These are phyloP conservation scores for Entomortierella lignicola DNA, from an alignment of 192 early-diverging fungal genomes.

Conservation along the genomic window DNA sequence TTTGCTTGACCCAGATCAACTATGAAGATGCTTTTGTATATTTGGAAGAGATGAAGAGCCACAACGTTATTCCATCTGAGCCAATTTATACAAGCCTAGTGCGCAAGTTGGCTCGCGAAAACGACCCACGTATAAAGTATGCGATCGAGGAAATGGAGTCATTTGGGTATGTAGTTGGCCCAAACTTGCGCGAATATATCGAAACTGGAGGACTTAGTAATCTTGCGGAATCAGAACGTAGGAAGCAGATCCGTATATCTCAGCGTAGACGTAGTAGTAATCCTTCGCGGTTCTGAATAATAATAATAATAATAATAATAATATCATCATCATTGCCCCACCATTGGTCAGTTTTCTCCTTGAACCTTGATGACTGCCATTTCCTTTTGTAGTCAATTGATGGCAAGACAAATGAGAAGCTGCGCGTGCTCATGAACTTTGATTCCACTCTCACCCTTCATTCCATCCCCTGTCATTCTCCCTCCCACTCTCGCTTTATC, in stretches of 20 bases:
- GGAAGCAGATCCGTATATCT: conserved; percentile 36
- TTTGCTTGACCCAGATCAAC: conserved; percentile 63
- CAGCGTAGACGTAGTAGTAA: conserved; percentile 40
- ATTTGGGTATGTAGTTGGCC: conserved; percentile 63
- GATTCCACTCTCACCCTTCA: no score
- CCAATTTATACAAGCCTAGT: conserved; percentile 63
- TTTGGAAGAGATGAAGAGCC: conserved; percentile 76
- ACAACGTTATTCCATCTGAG: conserved; percentile 67
- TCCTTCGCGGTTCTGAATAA: no score
- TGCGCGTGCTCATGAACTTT: no score
- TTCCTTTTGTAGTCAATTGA: no score
- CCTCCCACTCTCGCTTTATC: no score
- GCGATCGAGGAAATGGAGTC: conserved; percentile 74
- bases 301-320: no score
- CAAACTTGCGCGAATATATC: conserved; percentile 42
- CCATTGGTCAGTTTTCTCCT: no score
- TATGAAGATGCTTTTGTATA: conserved; percentile 84
- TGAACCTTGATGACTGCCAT: no score
- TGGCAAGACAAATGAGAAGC: no score
- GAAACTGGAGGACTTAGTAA: conserved; percentile 46
- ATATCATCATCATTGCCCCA: no score
- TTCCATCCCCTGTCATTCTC: no score
- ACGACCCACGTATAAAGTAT: conserved; percentile 68
- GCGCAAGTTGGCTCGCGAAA: conserved; percentile 65
- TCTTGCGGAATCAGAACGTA: conserved; percentile 41